A percentile compares a stretch with the other conserved stretches of the same genome.
Conservation (phyloP, 179 eudicot species). For the Corrigiola litoralis region DNA sequence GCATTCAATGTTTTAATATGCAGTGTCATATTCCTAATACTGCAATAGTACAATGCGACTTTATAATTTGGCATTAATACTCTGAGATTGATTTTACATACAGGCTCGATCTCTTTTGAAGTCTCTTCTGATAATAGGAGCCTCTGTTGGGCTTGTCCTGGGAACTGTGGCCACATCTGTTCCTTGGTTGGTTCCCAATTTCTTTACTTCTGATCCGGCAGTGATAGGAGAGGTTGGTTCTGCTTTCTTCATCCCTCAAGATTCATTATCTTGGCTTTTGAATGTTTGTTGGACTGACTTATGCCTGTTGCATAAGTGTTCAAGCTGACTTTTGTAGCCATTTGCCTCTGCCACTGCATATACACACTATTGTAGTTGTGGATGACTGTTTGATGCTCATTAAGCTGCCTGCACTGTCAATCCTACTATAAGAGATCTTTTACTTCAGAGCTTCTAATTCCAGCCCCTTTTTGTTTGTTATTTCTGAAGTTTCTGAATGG, state of each 20-base stretch:
- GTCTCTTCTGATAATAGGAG: conserved; percentile 79
- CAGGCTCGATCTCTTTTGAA: conserved; percentile 76
- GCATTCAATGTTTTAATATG: too few relatives aligned
- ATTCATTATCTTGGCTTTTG: not conserved
- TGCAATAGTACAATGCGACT: too few relatives aligned
- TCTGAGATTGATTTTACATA: conserved; percentile 11
- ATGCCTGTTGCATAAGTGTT: too few relatives aligned
- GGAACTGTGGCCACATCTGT: conserved; percentile 63
- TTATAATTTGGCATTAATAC: not conserved
- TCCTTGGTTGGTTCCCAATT: conserved; percentile 65
- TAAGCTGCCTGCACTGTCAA: too few relatives aligned
- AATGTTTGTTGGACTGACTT: not conserved
- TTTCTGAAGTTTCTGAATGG: not conserved
- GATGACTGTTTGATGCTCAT: too few relatives aligned
- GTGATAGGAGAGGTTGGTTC: conserved; percentile 68
- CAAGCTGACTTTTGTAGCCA: too few relatives aligned
- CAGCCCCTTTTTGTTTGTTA: not conserved
- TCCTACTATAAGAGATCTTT: too few relatives aligned
- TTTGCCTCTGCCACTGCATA: too few relatives aligned
- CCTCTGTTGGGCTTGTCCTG: conserved; percentile 50
- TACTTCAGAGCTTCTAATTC: too few relatives aligned
- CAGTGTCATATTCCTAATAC: too few relatives aligned
- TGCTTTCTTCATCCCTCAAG: not conserved
- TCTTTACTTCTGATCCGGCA: conserved; percentile 71
- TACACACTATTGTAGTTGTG: too few relatives aligned